Base-by-base conservation (phyloP, 2,329 filamentous ascomycete species). In the Elsinoe australis region DNA sequence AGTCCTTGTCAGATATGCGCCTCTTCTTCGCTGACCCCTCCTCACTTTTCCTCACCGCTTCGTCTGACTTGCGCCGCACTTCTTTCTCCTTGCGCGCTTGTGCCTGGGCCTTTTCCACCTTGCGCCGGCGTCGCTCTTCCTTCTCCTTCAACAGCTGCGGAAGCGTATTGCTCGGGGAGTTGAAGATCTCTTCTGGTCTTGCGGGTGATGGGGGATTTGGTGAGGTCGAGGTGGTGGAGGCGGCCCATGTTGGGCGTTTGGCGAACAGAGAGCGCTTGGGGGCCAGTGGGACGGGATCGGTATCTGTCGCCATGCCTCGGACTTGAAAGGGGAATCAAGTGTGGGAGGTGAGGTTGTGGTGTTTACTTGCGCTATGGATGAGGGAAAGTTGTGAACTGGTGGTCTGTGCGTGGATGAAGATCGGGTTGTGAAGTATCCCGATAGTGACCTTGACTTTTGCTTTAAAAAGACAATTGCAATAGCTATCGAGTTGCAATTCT, bases 101-200 rank as follows among this genome's bases (percentile, higher is more conserved):
- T 45, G 55, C 56, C 7, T 42, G 49, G 29, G 58, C 55, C 42
- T 58, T 56, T 41, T 58, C 59, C 41, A 56, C 57, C 33, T 58
- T 59, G 33, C 62, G 59, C 24, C 56, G 53, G 21, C 58, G 61
- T 49, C 32, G 28, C 21, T 47, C 44, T 35, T 64, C 56, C 38
- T 70, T 54, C 35, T 67, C 62, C 26, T 65, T 62, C 10, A 70
- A 59, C 41, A 67, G 61, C 6, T 21, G 28, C 7, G 36, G 18
- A 14, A 41, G 36, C 14, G 36, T 35, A 15, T 41, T 41, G 21
- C 36, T 21, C 4, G 36, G 4, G 7, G 28, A 41, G 65, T n/a
- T 69, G 54, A 73, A 73, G 21, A 72, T 62, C 54, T 67, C 61
- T 14, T 56, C 6, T 47, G 22, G 1, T 49, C 31, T 7, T 52